Evolutionary conservation across 306 rosid species (phyloP).

Genomic region (Cicer chorassanicum): DNA sequence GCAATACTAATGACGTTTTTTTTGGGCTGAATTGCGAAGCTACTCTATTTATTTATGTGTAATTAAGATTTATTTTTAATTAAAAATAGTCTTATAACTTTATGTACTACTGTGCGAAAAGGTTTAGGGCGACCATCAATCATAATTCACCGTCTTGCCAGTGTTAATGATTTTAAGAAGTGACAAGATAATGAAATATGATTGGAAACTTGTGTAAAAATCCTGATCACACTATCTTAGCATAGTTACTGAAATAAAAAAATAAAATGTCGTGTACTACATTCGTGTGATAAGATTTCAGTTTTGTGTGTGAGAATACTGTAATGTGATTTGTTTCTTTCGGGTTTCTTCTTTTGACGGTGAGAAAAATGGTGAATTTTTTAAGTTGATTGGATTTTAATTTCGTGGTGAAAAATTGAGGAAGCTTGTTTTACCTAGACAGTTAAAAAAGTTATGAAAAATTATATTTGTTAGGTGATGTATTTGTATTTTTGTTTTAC

Average conservation of each 20-base stretch:
- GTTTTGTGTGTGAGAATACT: neutral
- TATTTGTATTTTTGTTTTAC: slow-evolving; percentile 35
- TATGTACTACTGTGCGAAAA: neutral
- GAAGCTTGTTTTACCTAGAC: slow-evolving; percentile 2
- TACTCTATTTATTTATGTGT: slow-evolving; percentile 1
- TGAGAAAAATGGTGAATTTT: slow-evolving; percentile 14
- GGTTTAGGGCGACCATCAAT: neutral
- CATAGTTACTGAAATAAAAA: neutral
- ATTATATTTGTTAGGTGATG: slow-evolving; percentile 8
- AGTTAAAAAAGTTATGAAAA: slow-evolving; percentile 3
- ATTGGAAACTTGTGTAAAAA: neutral
- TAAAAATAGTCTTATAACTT: too few relatives aligned
- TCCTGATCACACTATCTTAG: neutral
- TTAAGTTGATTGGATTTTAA: slow-evolving; percentile 24
- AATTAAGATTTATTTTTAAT: neutral
- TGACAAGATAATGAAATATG: neutral
- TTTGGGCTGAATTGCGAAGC: neutral
- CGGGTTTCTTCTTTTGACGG: slow-evolving; percentile 2
- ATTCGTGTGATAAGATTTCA: neutral
- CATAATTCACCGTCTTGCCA: neutral
- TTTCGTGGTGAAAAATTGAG: neutral
- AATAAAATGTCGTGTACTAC: neutral
- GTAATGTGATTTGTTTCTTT: neutral
- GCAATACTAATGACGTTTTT: neutral
- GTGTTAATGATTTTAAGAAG: neutral